Evolutionary conservation across 192 early-diverging fungal genomes (phyloP).

Genomic region (Coemansia sp.): DNA sequence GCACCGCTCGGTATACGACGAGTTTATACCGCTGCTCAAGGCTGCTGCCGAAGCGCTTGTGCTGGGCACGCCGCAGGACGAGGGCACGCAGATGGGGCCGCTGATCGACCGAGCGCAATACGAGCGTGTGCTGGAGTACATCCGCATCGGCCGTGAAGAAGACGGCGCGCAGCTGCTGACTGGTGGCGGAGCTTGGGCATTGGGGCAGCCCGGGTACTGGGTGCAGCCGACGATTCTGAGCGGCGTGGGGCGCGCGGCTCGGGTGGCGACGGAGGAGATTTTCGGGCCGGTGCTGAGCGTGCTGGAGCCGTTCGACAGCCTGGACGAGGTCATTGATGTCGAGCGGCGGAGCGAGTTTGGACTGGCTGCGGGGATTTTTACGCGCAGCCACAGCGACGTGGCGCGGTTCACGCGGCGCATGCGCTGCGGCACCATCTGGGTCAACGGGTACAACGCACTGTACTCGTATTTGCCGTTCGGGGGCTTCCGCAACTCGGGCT

Average conservation of each 20-base stretch:
- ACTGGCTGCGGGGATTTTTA: constrained; percentile 60
- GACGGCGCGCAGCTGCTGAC: constrained; percentile 33
- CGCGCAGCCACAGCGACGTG: constrained; percentile 43
- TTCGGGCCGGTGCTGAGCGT: constrained; percentile 64
- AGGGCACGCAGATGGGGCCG: constrained; percentile 47
- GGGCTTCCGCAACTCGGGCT: constrained; percentile 61
- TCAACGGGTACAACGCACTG: constrained; percentile 63
- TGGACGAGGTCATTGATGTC: constrained; percentile 55
- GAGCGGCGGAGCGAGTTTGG: constrained; percentile 59
- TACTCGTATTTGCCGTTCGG: constrained; percentile 64
- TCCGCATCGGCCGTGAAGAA: constrained; percentile 43
- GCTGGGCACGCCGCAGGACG: constrained; percentile 26
- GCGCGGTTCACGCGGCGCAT: constrained; percentile 49
- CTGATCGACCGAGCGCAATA: constrained; percentile 61
- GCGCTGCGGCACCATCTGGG: constrained; percentile 60
- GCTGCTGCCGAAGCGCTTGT: constrained; percentile 44
- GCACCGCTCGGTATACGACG: constrained; percentile 65
- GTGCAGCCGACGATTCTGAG: constrained; percentile 63
- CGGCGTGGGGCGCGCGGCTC: constrained; percentile 45
- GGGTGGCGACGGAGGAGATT: constrained; percentile 60
- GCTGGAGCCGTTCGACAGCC: constrained; percentile 52
- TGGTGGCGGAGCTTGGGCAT: constrained; percentile 18
- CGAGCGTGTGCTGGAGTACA: constrained; percentile 57
- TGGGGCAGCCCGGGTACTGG: constrained; percentile 49
- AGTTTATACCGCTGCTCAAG: constrained; percentile 61